Evolutionary conservation across 805 yeast genomes (phyloP), one percentile per base, ranked within the genome.

Genomic region (Ogataea paradorogensis): DNA sequence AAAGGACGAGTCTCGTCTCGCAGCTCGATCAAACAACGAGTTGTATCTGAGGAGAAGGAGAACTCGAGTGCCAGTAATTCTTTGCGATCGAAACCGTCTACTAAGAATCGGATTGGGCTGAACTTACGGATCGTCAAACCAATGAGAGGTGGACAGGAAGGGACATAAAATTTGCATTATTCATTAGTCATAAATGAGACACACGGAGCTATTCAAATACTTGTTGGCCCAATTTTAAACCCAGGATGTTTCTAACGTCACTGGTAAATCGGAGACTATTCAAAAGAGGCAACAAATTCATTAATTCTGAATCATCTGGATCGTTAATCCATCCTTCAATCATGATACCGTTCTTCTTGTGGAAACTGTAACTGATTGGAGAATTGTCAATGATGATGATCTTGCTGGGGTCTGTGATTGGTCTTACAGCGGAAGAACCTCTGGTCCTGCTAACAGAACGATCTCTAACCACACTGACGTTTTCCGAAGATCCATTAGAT

Each of bases 321-420:
- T 93, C 99, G 56, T 85, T 87, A 47, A 93, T 88, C 99, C 99
- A 93, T 32, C 99, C 98, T 63, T 90, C 96, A 6, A 93, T 88
- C 66, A 84, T 80, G 15, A 93, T 82, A 1, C 96, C 99, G 56
- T 93, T 93, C 50, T 82, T 82, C 43, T 80, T 86, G 60, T 91
- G 90, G 59, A 78, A 65, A 11, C 87, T 81, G 59, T 86, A 93
- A 55, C 95, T 84, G 18, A 89, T 76, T 1, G 98, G 98, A 9
- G 96, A 88, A 65, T 93, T 93, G 65, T 93, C 99, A 35, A 93
- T 73, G 26, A 93, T 82, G 42, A 91, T 69, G 27, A 85, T 76
- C 51, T 78, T 77, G 45, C 81, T 73, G 38, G 85, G 74, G 55
- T 80, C 93, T 51, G 67, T 71, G 14, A 29, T 22, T 11, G 40